These are phyloP conservation scores for Diaporthe nobilis DNA, from an alignment of 2,329 filamentous ascomycete species.

Conservation along the genomic window DNA sequence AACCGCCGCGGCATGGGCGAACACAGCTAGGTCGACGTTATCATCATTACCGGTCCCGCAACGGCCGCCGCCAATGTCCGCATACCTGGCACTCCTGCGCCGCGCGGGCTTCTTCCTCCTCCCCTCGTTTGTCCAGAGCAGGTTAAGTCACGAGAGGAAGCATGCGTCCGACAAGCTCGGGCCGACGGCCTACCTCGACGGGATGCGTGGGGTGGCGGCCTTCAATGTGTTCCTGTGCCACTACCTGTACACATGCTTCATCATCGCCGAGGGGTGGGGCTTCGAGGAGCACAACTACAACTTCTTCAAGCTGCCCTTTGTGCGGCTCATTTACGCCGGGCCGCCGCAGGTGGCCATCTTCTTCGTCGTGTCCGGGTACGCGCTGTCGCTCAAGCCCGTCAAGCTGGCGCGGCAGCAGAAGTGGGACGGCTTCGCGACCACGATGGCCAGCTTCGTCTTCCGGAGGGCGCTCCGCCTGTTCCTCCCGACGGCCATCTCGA, in stretches of 20 bases:
- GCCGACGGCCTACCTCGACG: slow-evolving; percentile 71
- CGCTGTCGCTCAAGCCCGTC: slow-evolving; percentile 68
- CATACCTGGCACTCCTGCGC: slow-evolving; percentile 49
- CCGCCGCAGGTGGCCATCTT: slow-evolving; percentile 72
- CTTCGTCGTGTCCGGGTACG: slow-evolving; percentile 75
- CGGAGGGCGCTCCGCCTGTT: slow-evolving; percentile 67
- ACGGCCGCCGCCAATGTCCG: slow-evolving; percentile 44
- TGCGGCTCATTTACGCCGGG: slow-evolving; percentile 68
- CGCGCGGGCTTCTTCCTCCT: slow-evolving; percentile 61
- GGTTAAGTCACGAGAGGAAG: slow-evolving; percentile 56
- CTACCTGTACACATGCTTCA: slow-evolving; percentile 67
- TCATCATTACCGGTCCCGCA: slow-evolving; percentile 50
- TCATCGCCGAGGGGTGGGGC: slow-evolving; percentile 66
- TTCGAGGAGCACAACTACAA: slow-evolving; percentile 59
- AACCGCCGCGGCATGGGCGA: slow-evolving; percentile 50
- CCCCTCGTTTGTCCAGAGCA: slow-evolving; percentile 67
- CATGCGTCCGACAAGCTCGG: slow-evolving; percentile 56
- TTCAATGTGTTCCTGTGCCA: slow-evolving; percentile 71
- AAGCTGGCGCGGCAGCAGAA: slow-evolving; percentile 52
- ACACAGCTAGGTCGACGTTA: slow-evolving; percentile 46
- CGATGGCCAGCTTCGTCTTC: slow-evolving; percentile 66
- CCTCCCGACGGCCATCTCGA: slow-evolving; percentile 65
- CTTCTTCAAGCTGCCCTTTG: slow-evolving; percentile 66
- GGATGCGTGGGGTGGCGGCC: slow-evolving; percentile 69
- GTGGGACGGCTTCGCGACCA: slow-evolving; percentile 57